Base-by-base conservation (phyloP, 75 land plant species). In the Azolla pinnata region DNA sequence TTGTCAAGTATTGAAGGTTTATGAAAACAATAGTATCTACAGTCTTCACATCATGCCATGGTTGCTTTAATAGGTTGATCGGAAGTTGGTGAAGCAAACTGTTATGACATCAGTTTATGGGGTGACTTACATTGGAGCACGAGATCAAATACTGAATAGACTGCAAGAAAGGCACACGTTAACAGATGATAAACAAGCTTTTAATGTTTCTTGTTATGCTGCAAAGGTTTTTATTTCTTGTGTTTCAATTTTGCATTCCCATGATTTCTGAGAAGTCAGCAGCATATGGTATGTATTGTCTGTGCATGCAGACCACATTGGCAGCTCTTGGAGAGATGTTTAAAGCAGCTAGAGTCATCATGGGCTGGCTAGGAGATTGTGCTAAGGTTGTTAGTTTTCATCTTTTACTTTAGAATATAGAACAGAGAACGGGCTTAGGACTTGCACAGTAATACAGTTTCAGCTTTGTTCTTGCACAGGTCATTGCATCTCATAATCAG, bases 91-190 rank as follows among this genome's bases (percentile, higher is more conserved):
- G 24, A 90, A 90, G 58, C 96, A 90, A 63, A 85, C 90, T 16
- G 96, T 90, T 34, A 90, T 90, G 96, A 90, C 96, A 57, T 83
- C 90, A 34, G 96, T 90, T 16, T 90, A 90, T 70, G 96, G 96
- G 46, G 96, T 90, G 7, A 85, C 90, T 0, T 90, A 65, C 72
- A 57, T 83, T 67, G 96, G 96, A 17, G 96, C 90, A 30, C 75
- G 90, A 24, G 82, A 75, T 46, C 96, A 90, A 64, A 86, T 90
- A 38, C 72, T 75, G 56, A 83, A 79, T 60, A 78, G 97, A 55
- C 67, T 92, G 57, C 80, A 80, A 44, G 96, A 92, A 63, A 70
- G 87, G 16, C 69, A 62, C 60, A 68, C 24, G 74, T 78, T 52
- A 51, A 12, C 49, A 9, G 83, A 90, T 61, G 87, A 92, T 1